Evolutionary conservation across 345 rosid species (phyloP).

Genomic region (Kernera saxatilis): DNA sequence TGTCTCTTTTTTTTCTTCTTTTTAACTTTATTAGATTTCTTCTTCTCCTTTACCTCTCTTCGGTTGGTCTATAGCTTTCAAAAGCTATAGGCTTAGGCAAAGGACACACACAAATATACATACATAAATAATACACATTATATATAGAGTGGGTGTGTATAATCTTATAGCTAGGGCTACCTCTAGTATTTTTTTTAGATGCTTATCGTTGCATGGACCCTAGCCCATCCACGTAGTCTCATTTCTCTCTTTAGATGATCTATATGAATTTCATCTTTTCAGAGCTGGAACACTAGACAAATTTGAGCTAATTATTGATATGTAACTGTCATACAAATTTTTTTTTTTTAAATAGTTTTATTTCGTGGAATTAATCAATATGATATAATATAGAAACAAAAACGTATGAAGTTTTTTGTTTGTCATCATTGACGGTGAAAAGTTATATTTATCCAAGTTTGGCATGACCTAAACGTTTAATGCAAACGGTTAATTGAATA

Average conservation of each 20-base stretch:
- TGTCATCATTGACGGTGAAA: not conserved
- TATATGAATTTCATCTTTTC: not conserved
- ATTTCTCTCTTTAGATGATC: not conserved
- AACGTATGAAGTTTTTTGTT: not conserved
- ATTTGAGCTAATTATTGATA: conserved; percentile 4
- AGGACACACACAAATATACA: conserved; percentile 3
- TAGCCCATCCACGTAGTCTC: conserved; percentile 9
- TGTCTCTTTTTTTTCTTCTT: not conserved
- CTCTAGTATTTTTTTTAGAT: conserved; percentile 1
- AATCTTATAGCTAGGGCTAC: conserved; percentile 10
- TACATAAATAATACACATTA: not conserved
- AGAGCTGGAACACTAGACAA: not conserved
- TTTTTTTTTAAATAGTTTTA: not conserved
- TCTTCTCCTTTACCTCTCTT: conserved; percentile 18
- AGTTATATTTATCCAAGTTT: not conserved
- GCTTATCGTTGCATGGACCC: conserved; percentile 12
- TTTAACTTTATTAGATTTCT: conserved; percentile 16
- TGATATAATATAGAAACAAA: not conserved
- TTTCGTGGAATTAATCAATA: not conserved
- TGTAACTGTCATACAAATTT: not conserved
- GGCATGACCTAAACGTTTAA: not conserved
- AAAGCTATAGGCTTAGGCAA: not conserved
- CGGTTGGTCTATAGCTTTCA: conserved; percentile 29
- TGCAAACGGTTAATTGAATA: not conserved
- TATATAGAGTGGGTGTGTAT: not conserved